Conservation (phyloP, 1,284 basidiomycete species). For the Apiotrichum laibachii region DNA sequence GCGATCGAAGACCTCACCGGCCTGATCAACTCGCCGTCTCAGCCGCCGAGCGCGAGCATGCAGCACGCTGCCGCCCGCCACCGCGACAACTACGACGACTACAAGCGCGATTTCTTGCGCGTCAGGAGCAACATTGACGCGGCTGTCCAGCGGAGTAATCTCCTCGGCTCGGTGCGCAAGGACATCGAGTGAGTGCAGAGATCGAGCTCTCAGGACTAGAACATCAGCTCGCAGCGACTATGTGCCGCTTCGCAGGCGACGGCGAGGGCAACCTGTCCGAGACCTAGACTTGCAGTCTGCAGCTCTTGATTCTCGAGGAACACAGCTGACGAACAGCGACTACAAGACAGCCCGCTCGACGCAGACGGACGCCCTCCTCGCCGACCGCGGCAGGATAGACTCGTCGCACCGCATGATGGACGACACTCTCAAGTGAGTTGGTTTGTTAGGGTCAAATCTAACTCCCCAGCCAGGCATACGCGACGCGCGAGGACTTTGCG, state of each 20-base stretch:
- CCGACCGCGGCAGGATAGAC: constrained; percentile 85
- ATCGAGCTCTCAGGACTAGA: no score
- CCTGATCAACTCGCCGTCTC: constrained; percentile 67
- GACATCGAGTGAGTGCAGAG: constrained; percentile 86
- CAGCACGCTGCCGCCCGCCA: constrained; percentile 85
- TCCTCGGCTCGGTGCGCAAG: constrained; percentile 86
- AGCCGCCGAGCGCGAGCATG: constrained; percentile 77
- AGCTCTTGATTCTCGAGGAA: no score
- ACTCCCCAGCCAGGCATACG: constrained; percentile 82
- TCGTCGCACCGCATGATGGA: constrained; percentile 93
- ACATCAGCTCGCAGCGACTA: no score
- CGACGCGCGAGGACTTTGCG: constrained; percentile 91
- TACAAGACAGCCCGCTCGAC: constrained; percentile 73
- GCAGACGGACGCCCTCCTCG: constrained; percentile 79
- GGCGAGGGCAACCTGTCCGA: no score
- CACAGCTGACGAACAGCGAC: constrained; percentile 42
- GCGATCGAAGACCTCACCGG: constrained; percentile 70
- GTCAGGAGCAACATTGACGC: constrained; percentile 80
- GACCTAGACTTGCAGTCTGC: no score
- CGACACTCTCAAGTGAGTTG: constrained; percentile 74
- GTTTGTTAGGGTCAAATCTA: neutral
- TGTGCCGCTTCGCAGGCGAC: no score
- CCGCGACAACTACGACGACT: constrained; percentile 83
- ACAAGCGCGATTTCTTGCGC: constrained; percentile 73
- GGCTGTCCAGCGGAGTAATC: constrained; percentile 78